Percentiles rank a stretch among this genome's conserved stretches.
These are phyloP conservation scores for Cyberlindnera xishuangbannaensis DNA, from an alignment of 805 yeast species.

Conservation along the genomic window DNA sequence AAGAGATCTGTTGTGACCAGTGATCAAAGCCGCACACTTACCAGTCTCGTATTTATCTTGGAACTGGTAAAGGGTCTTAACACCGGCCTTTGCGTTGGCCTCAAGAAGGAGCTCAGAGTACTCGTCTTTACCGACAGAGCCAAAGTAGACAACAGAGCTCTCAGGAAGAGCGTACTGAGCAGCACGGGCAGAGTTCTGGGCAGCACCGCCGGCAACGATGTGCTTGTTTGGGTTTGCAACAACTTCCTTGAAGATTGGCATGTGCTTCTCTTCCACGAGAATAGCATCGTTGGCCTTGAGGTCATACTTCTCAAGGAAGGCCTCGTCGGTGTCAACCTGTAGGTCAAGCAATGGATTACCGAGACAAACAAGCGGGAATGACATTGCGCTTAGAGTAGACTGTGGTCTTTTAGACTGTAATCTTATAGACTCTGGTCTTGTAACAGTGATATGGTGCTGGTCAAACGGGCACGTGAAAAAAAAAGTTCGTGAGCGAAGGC, in stretches of 20 bases:
- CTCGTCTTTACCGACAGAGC: constrained; percentile 91
- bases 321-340: constrained; percentile 67
- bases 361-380: constrained; percentile 70
- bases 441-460: constrained; percentile 1
- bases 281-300: constrained; percentile 93
- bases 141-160: constrained; percentile 84
- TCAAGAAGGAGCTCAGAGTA: constrained; percentile 73
- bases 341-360: constrained; percentile 91
- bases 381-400: too few species aligned
- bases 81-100: constrained; percentile 88
- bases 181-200: constrained; percentile 98
- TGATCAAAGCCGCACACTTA: constrained; percentile 94
- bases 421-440: too few species aligned
- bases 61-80: constrained; percentile 77
- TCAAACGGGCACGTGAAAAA: constrained; percentile 5
- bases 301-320: constrained; percentile 71
- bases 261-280: constrained; percentile 72
- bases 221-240: constrained; percentile 54
- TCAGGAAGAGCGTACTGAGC: constrained; percentile 88
- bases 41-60: constrained; percentile 81
- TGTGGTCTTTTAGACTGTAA: too few species aligned
- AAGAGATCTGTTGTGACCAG: constrained; percentile 83
- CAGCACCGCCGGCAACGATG: constrained; percentile 97
- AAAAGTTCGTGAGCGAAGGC: not conserved
- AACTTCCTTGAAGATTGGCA: constrained; percentile 81